A percentile compares a stretch with the other conserved stretches of the same genome.
Conservation (phyloP, 2,329 filamentous ascomycete species). For the Hyphodiscus sp. region DNA sequence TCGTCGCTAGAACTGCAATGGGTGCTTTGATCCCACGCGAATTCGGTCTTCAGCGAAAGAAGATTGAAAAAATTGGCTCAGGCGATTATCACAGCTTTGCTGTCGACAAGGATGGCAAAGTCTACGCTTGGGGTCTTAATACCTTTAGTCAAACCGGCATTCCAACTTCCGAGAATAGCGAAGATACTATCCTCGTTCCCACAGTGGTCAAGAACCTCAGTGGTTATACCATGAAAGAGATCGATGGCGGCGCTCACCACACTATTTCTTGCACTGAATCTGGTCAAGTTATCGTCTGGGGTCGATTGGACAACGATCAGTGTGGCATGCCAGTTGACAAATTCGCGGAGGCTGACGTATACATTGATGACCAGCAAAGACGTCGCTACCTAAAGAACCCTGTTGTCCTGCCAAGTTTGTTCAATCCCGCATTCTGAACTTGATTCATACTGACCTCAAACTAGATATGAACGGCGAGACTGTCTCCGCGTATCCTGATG, state of each 20-base stretch:
- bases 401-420: conserved; percentile 41
- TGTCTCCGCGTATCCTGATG: conserved; percentile 63
- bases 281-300: conserved; percentile 55
- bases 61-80: conserved; percentile 37
- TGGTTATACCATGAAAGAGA: conserved; percentile 55
- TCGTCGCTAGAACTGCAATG: conserved; percentile 23
- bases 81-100: conserved; percentile 81
- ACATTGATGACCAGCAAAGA: conserved; percentile 57
- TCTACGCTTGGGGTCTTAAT: conserved; percentile 82
- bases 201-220: conserved; percentile 59
- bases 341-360: conserved; percentile 50
- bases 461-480: conserved; percentile 46
- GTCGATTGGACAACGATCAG: conserved; percentile 48
- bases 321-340: conserved; percentile 50
- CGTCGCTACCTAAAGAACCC: conserved; percentile 69
- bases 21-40: conserved; percentile 25
- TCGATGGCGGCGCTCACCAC: conserved; percentile 72
- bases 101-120: conserved; percentile 58
- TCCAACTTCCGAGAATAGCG: conserved; percentile 54
- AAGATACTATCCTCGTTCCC: conserved; percentile 63
- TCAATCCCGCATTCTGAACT: not conserved
- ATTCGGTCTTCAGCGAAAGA: conserved; percentile 28
- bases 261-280: conserved; percentile 55
- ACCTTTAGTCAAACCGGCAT: conserved; percentile 78
- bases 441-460: not conserved